Evolutionary conservation across 2,329 filamentous ascomycete species (phyloP).

Genomic region (Trichoderma breve): DNA sequence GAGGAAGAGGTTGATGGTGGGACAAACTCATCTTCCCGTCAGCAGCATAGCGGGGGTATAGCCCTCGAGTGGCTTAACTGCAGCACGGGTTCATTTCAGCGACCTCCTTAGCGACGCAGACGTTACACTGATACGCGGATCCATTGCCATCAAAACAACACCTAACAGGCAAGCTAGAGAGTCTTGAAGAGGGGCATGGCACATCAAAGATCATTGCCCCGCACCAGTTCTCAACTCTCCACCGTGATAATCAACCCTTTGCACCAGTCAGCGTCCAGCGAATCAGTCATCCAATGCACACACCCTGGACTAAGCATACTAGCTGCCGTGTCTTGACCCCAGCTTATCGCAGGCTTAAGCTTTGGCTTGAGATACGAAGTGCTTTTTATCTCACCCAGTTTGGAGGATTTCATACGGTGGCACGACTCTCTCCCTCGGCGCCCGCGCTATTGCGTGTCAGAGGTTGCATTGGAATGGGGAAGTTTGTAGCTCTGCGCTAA

Average conservation of each 20-base stretch:
- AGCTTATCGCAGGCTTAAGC: slow-evolving; percentile 9
- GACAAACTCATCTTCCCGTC: not conserved
- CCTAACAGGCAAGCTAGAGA: not conserved
- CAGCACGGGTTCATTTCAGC: not conserved
- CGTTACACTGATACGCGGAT: slow-evolving; percentile 6
- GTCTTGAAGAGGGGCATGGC: slow-evolving; percentile 3
- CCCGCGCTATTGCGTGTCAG: not conserved
- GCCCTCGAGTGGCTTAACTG: not conserved
- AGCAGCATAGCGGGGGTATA: not conserved
- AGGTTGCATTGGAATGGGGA: not conserved
- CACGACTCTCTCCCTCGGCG: not conserved
- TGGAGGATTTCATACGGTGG: not conserved
- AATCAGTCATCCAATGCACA: not conserved
- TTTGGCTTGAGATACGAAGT: not conserved
- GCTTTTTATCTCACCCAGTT: not conserved
- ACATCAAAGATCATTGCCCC: slow-evolving; percentile 6
- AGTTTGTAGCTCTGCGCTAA: not conserved
- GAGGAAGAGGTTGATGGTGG: not conserved
- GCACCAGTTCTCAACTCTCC: slow-evolving; percentile 8
- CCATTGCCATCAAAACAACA: not conserved
- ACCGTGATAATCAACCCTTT: not conserved
- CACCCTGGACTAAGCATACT: not conserved
- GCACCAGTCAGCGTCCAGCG: slow-evolving; percentile 11
- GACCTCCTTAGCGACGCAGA: not conserved
- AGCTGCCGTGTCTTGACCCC: slow-evolving; percentile 5